Conservation (phyloP, 139 green algal genomes). For the Chlamydomonas applanata region DNA sequence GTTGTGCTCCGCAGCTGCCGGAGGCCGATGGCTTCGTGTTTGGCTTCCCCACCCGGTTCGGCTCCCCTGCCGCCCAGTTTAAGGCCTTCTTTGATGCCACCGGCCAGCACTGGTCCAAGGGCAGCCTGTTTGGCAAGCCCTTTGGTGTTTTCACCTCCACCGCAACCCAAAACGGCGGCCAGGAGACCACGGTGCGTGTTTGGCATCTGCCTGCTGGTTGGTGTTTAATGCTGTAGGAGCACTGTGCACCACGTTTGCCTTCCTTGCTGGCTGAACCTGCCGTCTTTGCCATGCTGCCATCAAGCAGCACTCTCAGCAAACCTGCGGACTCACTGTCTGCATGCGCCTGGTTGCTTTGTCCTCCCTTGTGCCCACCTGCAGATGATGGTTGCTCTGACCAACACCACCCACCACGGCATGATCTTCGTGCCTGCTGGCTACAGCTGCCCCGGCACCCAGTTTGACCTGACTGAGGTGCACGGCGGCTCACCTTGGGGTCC, state of each 20-base stretch:
- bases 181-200: conserved; percentile 71
- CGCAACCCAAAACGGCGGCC: conserved; percentile 68
- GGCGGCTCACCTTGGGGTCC: conserved; percentile 75
- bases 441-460: conserved; percentile 32
- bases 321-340: no score
- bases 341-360: no score
- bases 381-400: conserved; percentile 43
- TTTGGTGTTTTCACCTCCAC: conserved; percentile 51
- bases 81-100: conserved; percentile 78
- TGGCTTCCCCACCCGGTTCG: conserved; percentile 70
- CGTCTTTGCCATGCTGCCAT: no score
- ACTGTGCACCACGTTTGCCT: no score
- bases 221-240: no score
- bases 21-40: conserved; percentile 77
- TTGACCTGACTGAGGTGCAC: conserved; percentile 46
- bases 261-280: no score
- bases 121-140: conserved; percentile 69
- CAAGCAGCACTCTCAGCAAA: no score
- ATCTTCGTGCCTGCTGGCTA: conserved; percentile 80
- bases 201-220: no score
- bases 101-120: conserved; percentile 43
- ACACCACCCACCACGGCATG: conserved; percentile 85
- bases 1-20: conserved; percentile 23
- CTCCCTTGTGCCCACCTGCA: no score
- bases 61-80: conserved; percentile 28